Evolutionary conservation across 306 rosid genomes (phyloP), one percentile per base, ranked within the genome.

Genomic region (Glycine latifolia): DNA sequence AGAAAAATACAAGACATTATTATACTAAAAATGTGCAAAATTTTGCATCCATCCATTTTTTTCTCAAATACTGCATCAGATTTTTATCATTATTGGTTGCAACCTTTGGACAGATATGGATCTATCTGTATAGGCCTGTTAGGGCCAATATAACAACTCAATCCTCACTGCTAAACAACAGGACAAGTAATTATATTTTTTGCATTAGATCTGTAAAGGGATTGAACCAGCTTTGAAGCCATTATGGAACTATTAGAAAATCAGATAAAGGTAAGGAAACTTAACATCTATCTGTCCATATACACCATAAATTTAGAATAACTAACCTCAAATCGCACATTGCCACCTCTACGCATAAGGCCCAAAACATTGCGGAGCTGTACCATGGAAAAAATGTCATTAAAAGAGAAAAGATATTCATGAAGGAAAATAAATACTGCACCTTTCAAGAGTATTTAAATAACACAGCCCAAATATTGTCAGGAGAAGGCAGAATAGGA

Each of bases 331-430:
- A 90, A 79, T 63, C 93, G 91, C 84, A 93, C 65, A 71, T 76
- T 82, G 77, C 90, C 94, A 3, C 98, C 97, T 82, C 98, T 78
- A 0, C 97, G 97, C 86, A 91, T 89, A 83, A 90, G 93, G 77
- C 98, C 98, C 85, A 93, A 82, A 55, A 90, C 93, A 87, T 87
- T 93, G 87, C 91, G 92, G 78, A 93, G 89, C 91, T 93, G 94
- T 88, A 86, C 13, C 71, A 37, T 17, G 71, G 63, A 83, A 44
- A 71, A 67, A 73, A 67, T 31, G 81, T 86, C 43, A 86, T 60
- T 61, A 31, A 46, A 78, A 54, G 48, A 43, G 72, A 77, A 73
- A 15, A 67, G 44, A 59, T 4, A 68, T 67, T 73, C 55, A 54
- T 15, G 56, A 62, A 66, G 37, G 68, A 14, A 37, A 78, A 39